Base-by-base conservation (phyloP, 208 protist genomes). In the Leishmania turanica region DNA sequence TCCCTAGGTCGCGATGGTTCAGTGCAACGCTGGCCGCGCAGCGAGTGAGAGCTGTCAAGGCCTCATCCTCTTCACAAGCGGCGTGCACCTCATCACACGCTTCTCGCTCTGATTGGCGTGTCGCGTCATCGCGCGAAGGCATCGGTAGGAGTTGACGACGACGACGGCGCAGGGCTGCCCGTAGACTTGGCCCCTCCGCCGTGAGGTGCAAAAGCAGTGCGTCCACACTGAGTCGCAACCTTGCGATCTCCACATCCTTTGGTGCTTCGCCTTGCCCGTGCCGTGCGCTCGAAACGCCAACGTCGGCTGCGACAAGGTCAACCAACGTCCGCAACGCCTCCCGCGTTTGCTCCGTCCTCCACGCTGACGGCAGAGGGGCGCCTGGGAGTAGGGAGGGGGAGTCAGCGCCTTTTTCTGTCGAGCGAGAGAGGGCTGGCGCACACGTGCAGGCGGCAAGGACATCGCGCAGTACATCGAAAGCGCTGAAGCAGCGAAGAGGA, bases 11-110 rank as follows among this genome's bases (percentile, higher is more conserved):
- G 7, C 65, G 80, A 34, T 58, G 19, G 8, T 15, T 8, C 17
- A 80, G 37, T 7, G 51, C 66, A 24, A 62, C 75, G 40, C 42
- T 64, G 49, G 80, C 49, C 19, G 75, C 69, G 31, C 69, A 84
- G 37, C 68, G 69, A 19, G 24, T 75, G 17, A 84, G 54, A 76
- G 45, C n/a, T 31, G 47, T 11, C 19, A 79, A 24, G 24, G 80
- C 80, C 37, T 51, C 40, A 15, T 73, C 68, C 68, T 73, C 68
- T 49, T 51, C 42, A 19, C 24, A 73, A 34, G 24, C 8, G 24
- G 68, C 11, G 27, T 37, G 45, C 68, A 27, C 42, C 24, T 47
- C 68, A 2, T n/a, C 13, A 40, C 54, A 68, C 56, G 72, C 31
- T 17, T 37, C 8, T 51, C 42, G 8, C 64, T 37, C 40, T 21